Conservation (phyloP, 1,139 yeast genomes). For the Pichia sp. region DNA sequence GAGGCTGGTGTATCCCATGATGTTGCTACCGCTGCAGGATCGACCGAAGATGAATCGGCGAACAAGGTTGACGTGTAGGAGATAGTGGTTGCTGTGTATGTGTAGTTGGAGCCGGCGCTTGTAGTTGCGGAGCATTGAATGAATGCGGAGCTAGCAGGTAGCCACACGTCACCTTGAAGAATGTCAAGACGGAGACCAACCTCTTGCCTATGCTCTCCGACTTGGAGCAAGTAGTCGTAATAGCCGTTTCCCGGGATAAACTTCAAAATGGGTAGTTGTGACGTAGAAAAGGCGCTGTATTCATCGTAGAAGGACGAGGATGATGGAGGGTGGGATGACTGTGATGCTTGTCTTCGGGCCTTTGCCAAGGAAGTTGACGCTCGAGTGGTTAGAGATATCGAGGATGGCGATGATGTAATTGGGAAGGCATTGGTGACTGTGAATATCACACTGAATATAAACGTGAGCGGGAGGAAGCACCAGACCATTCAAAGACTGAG, state of each 20-base stretch:
- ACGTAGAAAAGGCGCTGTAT: slow-evolving; percentile 2
- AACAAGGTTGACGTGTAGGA: slow-evolving; percentile 11
- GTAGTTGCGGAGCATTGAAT: slow-evolving; percentile 22
- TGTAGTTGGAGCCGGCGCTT: not conserved
- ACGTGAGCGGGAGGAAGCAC: not conserved
- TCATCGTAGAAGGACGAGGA: not conserved
- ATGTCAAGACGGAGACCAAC: slow-evolving; percentile 38
- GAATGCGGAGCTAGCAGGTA: slow-evolving; percentile 30
- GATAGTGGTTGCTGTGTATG: not conserved
- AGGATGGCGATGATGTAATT: not conserved
- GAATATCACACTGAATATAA: not conserved
- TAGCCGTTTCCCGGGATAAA: slow-evolving; percentile 11
- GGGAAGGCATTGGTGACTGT: not conserved
- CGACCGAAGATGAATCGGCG: not conserved
- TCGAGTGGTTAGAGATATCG: not conserved
- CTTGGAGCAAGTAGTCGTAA: slow-evolving; percentile 33
- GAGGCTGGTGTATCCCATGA: no score
- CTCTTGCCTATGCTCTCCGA: slow-evolving; percentile 37
- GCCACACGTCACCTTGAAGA: slow-evolving; percentile 41
- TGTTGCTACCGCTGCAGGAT: no score
- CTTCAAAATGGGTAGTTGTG: slow-evolving; percentile 14
- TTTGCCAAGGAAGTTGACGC: not conserved
- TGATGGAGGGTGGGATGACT: not conserved
- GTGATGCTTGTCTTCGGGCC: not conserved
- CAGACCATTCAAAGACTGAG: not conserved